phyloP scores from a whole-genome alignment of 192 early-diverging fungal species.

The Umbelopsis ramanniana region DNA sequence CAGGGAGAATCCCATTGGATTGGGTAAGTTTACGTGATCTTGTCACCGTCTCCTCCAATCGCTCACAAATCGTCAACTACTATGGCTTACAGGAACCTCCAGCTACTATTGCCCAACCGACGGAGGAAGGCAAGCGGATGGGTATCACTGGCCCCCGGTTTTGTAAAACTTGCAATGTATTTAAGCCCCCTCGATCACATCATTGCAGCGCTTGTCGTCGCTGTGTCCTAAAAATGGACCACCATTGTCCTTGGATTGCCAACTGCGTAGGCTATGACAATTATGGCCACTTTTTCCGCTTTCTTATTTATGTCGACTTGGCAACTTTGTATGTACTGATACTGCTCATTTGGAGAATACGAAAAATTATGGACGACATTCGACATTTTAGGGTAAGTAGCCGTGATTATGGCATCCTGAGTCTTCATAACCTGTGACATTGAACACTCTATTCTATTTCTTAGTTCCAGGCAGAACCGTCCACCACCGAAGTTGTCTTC shows the following conservation, averaged over 20 bases:
- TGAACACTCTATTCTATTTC: neutral
- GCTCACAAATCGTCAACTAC: neutral
- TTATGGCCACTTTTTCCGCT: conserved; percentile 78
- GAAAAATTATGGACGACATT: conserved; percentile 47
- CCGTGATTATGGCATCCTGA: neutral
- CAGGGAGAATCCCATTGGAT: conserved; percentile 73
- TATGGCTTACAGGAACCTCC: conserved; percentile 18
- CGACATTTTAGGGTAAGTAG: conserved; percentile 33
- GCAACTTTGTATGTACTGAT: conserved; percentile 58
- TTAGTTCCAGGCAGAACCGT: conserved; percentile 42
- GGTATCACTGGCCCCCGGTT: conserved; percentile 67
- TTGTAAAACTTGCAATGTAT: conserved; percentile 61
- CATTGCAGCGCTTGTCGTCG: conserved; percentile 76
- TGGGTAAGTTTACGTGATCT: conserved; percentile 38
- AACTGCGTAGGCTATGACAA: conserved; percentile 84
- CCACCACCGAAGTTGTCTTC: conserved; percentile 62
- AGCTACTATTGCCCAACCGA: conserved; percentile 20
- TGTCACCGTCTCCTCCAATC: neutral
- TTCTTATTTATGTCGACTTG: conserved; percentile 71
- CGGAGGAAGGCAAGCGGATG: conserved; percentile 64
- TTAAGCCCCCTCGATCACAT: conserved; percentile 81
- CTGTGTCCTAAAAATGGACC: conserved; percentile 87
- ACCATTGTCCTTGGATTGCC: conserved; percentile 92
- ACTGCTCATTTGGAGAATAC: conserved; percentile 60
- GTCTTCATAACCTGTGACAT: neutral